A percentile compares a stretch with the other conserved stretches of the same genome.
Conservation (phyloP, 345 rosid genomes). For the Populus pruinosa region DNA sequence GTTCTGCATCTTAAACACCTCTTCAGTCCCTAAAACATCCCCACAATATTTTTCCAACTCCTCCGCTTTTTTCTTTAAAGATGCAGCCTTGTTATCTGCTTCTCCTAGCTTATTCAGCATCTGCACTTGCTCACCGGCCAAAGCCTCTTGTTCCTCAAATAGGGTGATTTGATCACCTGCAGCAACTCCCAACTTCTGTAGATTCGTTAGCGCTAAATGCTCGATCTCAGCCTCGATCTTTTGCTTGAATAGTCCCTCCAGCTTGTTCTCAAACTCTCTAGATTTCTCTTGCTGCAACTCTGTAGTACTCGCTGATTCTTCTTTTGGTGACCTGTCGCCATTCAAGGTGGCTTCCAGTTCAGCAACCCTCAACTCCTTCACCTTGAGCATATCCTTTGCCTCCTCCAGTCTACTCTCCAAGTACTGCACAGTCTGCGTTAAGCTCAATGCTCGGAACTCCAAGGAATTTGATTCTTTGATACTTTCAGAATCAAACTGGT, state of each 20-base stretch:
- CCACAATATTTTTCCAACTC: constrained; percentile 45
- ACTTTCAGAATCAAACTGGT: constrained; percentile 31
- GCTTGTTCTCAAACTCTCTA: constrained; percentile 43
- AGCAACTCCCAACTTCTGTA: constrained; percentile 39
- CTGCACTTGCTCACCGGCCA: constrained; percentile 40
- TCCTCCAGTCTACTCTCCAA: constrained; percentile 51
- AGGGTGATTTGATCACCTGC: constrained; percentile 27
- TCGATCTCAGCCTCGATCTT: constrained; percentile 81
- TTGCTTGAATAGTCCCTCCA: constrained; percentile 61
- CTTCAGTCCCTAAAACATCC: constrained; percentile 43
- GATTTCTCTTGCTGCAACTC: constrained; percentile 31
- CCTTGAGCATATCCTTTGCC: constrained; percentile 35
- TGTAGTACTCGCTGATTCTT: constrained; percentile 33
- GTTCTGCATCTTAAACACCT: constrained; percentile 48
- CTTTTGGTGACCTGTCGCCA: constrained; percentile 24
- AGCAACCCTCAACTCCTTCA: constrained; percentile 48
- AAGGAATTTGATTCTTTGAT: constrained; percentile 28
- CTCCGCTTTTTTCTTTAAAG: constrained; percentile 46
- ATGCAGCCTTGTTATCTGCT: constrained; percentile 47
- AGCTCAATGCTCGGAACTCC: constrained; percentile 43
- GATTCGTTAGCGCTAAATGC: constrained; percentile 45
- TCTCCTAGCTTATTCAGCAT: constrained; percentile 40
- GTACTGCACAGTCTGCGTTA: constrained; percentile 44
- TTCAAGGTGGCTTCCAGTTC: constrained; percentile 48
- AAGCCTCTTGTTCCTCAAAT: constrained; percentile 39